Percentiles rank a stretch among this genome's conserved stretches.
Evolutionary conservation across 805 yeast genomes (phyloP).

Genomic region (Starmera pachycereana): DNA sequence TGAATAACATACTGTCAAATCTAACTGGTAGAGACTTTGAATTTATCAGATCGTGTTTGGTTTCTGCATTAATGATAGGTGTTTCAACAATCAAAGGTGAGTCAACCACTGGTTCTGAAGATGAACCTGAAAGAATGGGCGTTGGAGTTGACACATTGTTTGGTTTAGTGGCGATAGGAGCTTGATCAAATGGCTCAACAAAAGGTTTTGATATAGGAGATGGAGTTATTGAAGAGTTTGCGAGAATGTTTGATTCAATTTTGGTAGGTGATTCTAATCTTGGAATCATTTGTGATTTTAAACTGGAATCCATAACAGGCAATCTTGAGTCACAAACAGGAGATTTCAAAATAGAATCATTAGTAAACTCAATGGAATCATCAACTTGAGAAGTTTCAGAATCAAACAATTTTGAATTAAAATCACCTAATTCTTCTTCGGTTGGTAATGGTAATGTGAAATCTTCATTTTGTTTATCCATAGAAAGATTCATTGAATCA

Average conservation of each 20-base stretch:
- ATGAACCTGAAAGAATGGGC: too few relatives aligned
- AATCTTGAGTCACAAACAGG: too few relatives aligned
- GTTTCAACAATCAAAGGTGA: not conserved
- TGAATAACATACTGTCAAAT: not conserved
- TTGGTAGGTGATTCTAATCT: not conserved
- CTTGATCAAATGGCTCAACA: not conserved
- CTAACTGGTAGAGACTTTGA: not conserved
- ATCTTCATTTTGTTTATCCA: not conserved
- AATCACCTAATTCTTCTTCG: not conserved
- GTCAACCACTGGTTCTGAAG: too few relatives aligned
- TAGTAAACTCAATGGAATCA: too few relatives aligned
- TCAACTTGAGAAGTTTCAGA: too few relatives aligned
- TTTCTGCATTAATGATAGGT: constrained; percentile 2
- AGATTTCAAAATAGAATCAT: too few relatives aligned
- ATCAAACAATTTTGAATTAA: not conserved
- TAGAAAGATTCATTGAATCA: not conserved
- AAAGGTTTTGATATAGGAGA: not conserved
- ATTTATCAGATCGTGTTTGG: not conserved
- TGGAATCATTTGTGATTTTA: not conserved
- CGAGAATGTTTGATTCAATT: not conserved
- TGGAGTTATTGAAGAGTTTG: not conserved
- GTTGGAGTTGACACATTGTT: too few relatives aligned
- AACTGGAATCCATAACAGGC: too few relatives aligned
- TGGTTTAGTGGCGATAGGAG: too few relatives aligned
- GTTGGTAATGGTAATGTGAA: not conserved